Base-by-base conservation (phyloP, 768 basidiomycete genomes). In the Tylopilus intermedius region DNA sequence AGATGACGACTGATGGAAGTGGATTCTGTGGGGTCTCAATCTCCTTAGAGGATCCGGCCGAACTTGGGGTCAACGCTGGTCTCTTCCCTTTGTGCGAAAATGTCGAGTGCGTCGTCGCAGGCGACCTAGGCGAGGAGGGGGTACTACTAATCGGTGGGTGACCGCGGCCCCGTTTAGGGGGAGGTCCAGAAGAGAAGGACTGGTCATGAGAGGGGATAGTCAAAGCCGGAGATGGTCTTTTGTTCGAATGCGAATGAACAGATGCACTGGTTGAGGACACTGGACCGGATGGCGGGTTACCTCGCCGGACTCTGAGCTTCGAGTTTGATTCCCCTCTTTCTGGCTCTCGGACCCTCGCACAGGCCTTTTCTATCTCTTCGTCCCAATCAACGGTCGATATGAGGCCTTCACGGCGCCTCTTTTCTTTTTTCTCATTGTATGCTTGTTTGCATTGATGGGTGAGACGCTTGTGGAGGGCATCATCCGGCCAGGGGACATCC, bases 371-470 rank as follows among this genome's bases (percentile, higher is more conserved):
- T 46, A 70, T 55, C 33, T 68, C 61, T 37, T 56, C 54, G 24
- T 70, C 68, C 67, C 67, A 68, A 5, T 51, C 35, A 15, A 40
- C 50, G 6, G 67, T 49, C 15, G 58, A 58, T 21, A 39, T 32
- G 7, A 51, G 47, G 37, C 29, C 45, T 3, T 46, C 42, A 8
- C 45, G 56, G 35, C 44, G 50, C 33, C 38, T 55, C 38, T 60
- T 61, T 10, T 71, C 59, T 26, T 55, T 22, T 55, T 81, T 82
- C 47, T 80, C 78, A 0, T 73, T 62, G 47, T 71, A 76, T 0
- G 74, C 79, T 55, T 80, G 77, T 3, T 63, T 63, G 27, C 72
- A 72, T 2, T 77, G 68, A 14, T 67, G 68, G 0, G 79, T 81
- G 39, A 68, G 62, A 1, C 69, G 72, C 51, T 77, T 75, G 53